These are phyloP conservation scores for Yamadazyma endophytica DNA, from an alignment of 805 yeast species.

Conservation along the genomic window DNA sequence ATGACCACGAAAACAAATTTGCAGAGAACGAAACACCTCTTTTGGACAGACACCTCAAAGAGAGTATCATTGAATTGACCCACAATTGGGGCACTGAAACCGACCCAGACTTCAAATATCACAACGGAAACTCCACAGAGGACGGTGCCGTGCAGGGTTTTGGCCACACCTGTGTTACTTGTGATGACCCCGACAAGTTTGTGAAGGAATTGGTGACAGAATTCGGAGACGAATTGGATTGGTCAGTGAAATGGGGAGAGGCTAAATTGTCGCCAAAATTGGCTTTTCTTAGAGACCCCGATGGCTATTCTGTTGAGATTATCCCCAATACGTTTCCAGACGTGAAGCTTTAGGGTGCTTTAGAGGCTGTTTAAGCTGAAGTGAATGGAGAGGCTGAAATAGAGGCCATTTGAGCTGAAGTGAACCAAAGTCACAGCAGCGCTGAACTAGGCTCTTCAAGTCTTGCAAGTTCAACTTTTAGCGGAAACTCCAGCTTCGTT, in stretches of 20 bases:
- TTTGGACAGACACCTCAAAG: constrained; percentile 33
- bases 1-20: constrained; percentile 43
- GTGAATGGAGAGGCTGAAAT: too few species aligned
- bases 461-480: too few species aligned
- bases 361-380: too few species aligned
- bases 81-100: constrained; percentile 94
- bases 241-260: constrained; percentile 55
- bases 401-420: too few species aligned
- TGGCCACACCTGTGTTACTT: constrained; percentile 79
- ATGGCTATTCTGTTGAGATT: constrained; percentile 81
- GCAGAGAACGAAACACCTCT: constrained; percentile 33
- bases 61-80: constrained; percentile 82
- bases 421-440: too few species aligned
- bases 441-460: too few species aligned
- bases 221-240: constrained; percentile 40
- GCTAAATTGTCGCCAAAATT: constrained; percentile 49
- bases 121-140: constrained; percentile 64
- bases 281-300: constrained; percentile 85
- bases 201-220: constrained; percentile 49
- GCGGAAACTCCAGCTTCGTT: too few species aligned
- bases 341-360: too few species aligned
- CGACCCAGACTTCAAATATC: constrained; percentile 72
- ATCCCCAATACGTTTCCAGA: too few species aligned
- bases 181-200: constrained; percentile 55
- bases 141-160: constrained; percentile 69